Base-by-base conservation (phyloP, 2,329 filamentous ascomycete species). In the Rhinocladiella mackenziei region DNA sequence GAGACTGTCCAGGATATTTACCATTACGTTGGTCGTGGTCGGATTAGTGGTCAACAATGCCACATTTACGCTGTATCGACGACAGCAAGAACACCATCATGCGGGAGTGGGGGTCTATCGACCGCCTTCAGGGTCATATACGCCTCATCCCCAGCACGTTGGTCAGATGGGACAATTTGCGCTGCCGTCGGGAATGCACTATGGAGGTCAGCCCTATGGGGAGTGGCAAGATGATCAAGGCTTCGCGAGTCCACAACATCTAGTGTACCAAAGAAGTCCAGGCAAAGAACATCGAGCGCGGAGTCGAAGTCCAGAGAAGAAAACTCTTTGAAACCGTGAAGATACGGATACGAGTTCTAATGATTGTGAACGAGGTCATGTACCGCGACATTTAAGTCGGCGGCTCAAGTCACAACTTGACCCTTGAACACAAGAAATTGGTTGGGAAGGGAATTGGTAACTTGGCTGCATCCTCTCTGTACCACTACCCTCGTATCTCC, bases 271-370 rank as follows among this genome's bases (percentile, higher is more conserved):
- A 10, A 29, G 48, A 37, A 58, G 55, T 39, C 55, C 53, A 15
- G 56, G 55, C 41, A 58, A 56, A 34, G 54, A 51, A 23, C 44
- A 51, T 45, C 45, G 53, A 29, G 40, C 48, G 19, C 44, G 51
- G 23, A 50, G 46, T 23, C 38, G 52, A 23, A 58, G 56, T 51
- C 56, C 56, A 11, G 52, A 52, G 31, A 58, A 58, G 50, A 56
- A 51, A 28, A 50, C 17, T 26, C 13, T 18, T 35, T 30, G 26
- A 22, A n/a, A n/a, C n/a, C n/a, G n/a, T n/a, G n/a, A 14, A 23
- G n/a, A n/a, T n/a, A n/a, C n/a, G n/a, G n/a, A n/a, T n/a, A n/a
- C n/a, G n/a, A n/a, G n/a, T n/a, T n/a, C n/a, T n/a, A n/a, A n/a
- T n/a, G n/a, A n/a, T n/a, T n/a, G n/a, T n/a, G n/a, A n/a, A n/a